A percentile compares a stretch with the other conserved stretches of the same genome.
Evolutionary conservation across 352 stramenopile species (phyloP).

Genomic region (Globisporangium emineosum): DNA sequence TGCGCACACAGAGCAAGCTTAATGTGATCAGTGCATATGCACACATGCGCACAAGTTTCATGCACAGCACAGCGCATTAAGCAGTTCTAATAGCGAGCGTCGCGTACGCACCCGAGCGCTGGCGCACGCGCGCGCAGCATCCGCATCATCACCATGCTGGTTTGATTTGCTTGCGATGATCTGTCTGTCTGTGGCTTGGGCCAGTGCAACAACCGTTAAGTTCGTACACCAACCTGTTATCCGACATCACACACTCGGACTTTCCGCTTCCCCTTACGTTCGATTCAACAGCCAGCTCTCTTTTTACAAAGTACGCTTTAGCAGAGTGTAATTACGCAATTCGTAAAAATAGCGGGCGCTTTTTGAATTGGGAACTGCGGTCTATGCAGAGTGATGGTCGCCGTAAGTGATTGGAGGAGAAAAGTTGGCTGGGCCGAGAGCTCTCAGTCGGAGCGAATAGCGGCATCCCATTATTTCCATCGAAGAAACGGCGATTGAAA

Average conservation of each 20-base stretch:
- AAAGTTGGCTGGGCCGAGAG: conserved; percentile 24
- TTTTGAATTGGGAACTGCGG: conserved; percentile 4
- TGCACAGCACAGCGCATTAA: background rate
- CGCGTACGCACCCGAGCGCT: conserved; percentile 5
- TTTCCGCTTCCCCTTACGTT: background rate
- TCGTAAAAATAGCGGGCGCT: background rate
- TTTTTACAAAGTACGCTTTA: conserved; percentile 11
- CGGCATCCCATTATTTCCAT: conserved; percentile 85
- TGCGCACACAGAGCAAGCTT: background rate
- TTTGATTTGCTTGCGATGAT: background rate
- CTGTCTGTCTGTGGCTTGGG: background rate
- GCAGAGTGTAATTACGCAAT: background rate
- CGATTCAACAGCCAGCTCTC: background rate
- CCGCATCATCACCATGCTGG: background rate
- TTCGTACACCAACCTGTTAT: background rate
- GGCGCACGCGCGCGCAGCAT: conserved; percentile 6
- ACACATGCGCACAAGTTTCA: too few species aligned
- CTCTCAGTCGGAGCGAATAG: conserved; percentile 11
- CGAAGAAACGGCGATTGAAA: conserved; percentile 69
- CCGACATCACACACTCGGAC: background rate
- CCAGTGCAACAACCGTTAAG: background rate
- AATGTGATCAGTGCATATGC: background rate
- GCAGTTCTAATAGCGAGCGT: background rate
- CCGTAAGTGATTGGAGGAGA: conserved; percentile 77
- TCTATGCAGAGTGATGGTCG: conserved; percentile 38